Base-by-base conservation (phyloP, 192 early-diverging fungal genomes). In the Coemansia asiatica region DNA sequence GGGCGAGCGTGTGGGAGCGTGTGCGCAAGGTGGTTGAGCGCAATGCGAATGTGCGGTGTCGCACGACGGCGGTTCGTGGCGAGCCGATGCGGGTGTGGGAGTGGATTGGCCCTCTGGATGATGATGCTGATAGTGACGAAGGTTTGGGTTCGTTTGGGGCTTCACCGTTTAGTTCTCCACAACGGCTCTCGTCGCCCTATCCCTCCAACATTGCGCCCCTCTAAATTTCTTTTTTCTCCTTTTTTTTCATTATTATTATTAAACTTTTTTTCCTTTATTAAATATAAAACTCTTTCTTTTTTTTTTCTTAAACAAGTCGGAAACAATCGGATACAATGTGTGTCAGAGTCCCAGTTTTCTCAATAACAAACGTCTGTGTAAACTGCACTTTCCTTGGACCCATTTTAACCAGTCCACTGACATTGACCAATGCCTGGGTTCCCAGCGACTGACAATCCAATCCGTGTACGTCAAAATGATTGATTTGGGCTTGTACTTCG, bases 11-110 rank as follows among this genome's bases (percentile, higher is more conserved):
- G 23, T 89, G 87, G 87, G 83, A 86, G 28, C 77, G 84, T 4
- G 86, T 87, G 40, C 74, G 82, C 13, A 50, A 61, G 2, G 74
- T 83, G 18, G 85, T 89, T 1, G 87, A 86, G 63, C 73, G 72
- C 23, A 86, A 84, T 28, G 76, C 86, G 13, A 87, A 86, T 54
- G 86, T 89, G 25, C 86, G 86, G 15, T 83, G 80, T 35, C 66
- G 86, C 9, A 80, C 82, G 9, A 84, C 84, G 16, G 85, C 84
- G 2, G 81, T 87, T 7, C 68, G 79, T 1, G 87, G 87, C 6
- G 87, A 89, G 65, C 81, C 83, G 8, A 82, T 86, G 68, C 82
- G 86, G 22, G 83, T 82, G 31, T 89, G 87, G 87, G 86, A 89
- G 53, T 89, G 87, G 87, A 81, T 87, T 10, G 87, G 86, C 4